These are phyloP conservation scores for Ogataea henricii DNA, from an alignment of 805 yeast genomes.

Conservation along the genomic window DNA sequence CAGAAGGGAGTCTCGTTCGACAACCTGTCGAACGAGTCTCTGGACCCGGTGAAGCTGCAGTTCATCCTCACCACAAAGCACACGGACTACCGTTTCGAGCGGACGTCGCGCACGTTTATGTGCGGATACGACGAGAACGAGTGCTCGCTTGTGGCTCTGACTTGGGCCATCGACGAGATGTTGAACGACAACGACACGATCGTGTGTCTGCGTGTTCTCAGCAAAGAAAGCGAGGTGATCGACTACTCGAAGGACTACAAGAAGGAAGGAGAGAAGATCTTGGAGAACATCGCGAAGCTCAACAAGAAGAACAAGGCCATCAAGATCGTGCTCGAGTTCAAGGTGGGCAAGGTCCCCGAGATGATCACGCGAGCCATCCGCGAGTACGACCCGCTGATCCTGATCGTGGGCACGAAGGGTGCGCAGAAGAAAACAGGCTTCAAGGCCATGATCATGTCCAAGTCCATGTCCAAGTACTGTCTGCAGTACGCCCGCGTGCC, in stretches of 20 bases:
- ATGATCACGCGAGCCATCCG: conserved; percentile 42
- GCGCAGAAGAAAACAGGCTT: conserved; percentile 40
- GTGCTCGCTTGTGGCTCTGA: conserved; percentile 44
- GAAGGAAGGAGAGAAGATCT: conserved; percentile 36
- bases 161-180: conserved; percentile 47
- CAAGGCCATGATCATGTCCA: conserved; percentile 40
- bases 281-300: conserved; percentile 34
- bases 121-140: conserved; percentile 46
- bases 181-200: conserved; percentile 48
- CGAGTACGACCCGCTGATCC: conserved; percentile 46
- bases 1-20: conserved; percentile 43
- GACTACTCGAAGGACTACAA: conserved; percentile 32
- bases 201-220: conserved; percentile 45
- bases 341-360: conserved; percentile 45
- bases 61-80: conserved; percentile 44
- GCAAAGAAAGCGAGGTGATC: conserved; percentile 30
- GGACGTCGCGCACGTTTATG: conserved; percentile 44
- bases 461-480: conserved; percentile 49
- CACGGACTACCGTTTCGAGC: conserved; percentile 35
- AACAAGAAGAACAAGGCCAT: conserved; percentile 41
- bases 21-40: conserved; percentile 40
- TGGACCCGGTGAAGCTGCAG: conserved; percentile 31
- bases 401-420: conserved; percentile 48
- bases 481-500: conserved; percentile 49
- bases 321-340: conserved; percentile 45